Evolutionary conservation across 73 alveolate species (phyloP).

Genomic region (Paramecium sonneborni): DNA sequence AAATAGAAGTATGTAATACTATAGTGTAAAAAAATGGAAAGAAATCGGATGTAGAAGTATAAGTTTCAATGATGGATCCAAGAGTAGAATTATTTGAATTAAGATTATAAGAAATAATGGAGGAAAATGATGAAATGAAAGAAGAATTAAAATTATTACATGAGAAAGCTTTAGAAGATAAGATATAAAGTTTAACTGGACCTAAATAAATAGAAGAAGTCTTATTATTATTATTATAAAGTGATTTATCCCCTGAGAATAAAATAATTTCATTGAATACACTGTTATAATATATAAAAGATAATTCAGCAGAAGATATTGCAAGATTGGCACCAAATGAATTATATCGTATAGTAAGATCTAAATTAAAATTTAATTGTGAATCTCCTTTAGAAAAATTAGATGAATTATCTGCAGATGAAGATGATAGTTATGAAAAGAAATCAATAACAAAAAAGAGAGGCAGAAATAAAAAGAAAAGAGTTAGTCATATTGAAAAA

Average conservation of each 20-base stretch:
- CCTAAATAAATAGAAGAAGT: constrained; percentile 54
- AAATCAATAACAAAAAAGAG: constrained; percentile 1
- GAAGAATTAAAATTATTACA: constrained; percentile 8
- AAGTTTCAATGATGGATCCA: constrained; percentile 8
- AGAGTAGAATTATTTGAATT: neutral
- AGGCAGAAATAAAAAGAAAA: neutral
- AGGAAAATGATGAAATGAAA: constrained; percentile 11
- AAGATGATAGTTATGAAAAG: neutral
- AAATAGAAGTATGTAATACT: neutral
- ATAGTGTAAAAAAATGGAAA: neutral
- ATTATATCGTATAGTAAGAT: neutral
- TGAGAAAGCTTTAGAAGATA: constrained; percentile 9
- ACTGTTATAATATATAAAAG: neutral
- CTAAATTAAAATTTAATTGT: neutral
- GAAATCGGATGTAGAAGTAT: neutral
- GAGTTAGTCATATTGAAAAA: neutral
- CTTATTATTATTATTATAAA: neutral
- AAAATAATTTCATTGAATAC: constrained; percentile 1
- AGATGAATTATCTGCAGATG: neutral
- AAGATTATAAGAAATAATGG: neutral
- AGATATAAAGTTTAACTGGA: neutral
- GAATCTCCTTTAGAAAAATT: neutral
- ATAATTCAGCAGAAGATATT: constrained; percentile 24
- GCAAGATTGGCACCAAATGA: constrained; percentile 51
- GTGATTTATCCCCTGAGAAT: constrained; percentile 3